Conservation (phyloP, 2,329 filamentous ascomycete species). For the Sarocladium brachiariae region DNA sequence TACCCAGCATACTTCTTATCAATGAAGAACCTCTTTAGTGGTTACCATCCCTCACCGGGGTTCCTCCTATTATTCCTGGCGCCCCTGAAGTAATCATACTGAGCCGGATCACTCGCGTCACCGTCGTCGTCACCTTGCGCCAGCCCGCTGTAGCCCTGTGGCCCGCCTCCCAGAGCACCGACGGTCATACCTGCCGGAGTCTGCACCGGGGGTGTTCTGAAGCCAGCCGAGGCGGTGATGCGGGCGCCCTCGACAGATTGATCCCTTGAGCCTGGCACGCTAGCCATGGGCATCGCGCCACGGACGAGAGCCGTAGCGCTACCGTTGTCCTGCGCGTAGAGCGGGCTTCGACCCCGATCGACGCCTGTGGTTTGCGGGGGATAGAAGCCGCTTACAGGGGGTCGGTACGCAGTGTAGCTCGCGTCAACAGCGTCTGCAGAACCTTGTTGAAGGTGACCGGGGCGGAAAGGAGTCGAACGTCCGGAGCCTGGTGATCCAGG, state of each 20-base stretch:
- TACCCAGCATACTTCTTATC: slow-evolving; percentile 11
- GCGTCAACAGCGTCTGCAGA: slow-evolving; percentile 19
- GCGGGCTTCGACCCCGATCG: slow-evolving; percentile 34
- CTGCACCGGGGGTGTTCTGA: slow-evolving; percentile 14
- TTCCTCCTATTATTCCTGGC: slow-evolving; percentile 18
- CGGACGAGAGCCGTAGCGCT: slow-evolving; percentile 46
- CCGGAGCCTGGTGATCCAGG: slow-evolving; percentile 40
- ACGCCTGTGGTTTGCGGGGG: slow-evolving; percentile 15
- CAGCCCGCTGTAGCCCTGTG: slow-evolving; percentile 52
- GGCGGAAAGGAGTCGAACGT: slow-evolving; percentile 27
- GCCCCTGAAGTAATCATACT: slow-evolving; percentile 52
- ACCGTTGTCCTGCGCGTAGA: slow-evolving; percentile 46
- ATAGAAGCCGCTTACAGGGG: slow-evolving; percentile 15
- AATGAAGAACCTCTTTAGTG: slow-evolving; percentile 1
- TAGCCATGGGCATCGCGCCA: slow-evolving; percentile 44
- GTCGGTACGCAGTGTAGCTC: slow-evolving; percentile 23
- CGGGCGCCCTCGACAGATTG: slow-evolving; percentile 19
- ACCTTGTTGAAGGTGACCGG: slow-evolving; percentile 11
- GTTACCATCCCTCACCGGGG: slow-evolving; percentile 35
- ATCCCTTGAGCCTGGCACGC: slow-evolving; percentile 18
- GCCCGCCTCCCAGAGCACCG: slow-evolving; percentile 50
- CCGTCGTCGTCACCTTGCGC: slow-evolving; percentile 43
- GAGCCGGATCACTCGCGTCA: slow-evolving; percentile 34
- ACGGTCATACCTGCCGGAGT: slow-evolving; percentile 32
- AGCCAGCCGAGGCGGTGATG: slow-evolving; percentile 16